Percentiles rank a stretch among this genome's conserved stretches.
phyloP scores from a whole-genome alignment of 306 rosid genomes.

The Rubus idaeus region DNA sequence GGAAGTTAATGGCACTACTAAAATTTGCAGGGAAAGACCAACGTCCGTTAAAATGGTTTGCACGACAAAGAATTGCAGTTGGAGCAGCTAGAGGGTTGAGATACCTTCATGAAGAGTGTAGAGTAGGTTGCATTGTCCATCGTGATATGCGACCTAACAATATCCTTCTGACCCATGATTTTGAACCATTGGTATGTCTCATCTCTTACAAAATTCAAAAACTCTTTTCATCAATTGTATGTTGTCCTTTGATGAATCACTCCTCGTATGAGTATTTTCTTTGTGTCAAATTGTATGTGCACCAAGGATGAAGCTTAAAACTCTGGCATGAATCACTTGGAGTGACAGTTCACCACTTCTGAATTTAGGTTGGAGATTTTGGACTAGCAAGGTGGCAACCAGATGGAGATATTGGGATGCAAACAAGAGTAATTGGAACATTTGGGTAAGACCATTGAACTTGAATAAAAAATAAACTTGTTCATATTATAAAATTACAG shows the following conservation, averaged over 20 bases:
- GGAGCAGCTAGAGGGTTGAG: slow-evolving; percentile 99
- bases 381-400: slow-evolving; percentile 99
- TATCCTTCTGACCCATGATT: slow-evolving; percentile 96
- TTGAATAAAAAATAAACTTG: background rate
- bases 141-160: slow-evolving; percentile 96
- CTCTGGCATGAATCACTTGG: background rate
- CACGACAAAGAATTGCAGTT: slow-evolving; percentile 76
- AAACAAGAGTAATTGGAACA: slow-evolving; percentile 92
- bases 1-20: slow-evolving; percentile 10
- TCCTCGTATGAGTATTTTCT: background rate
- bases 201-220: background rate
- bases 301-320: background rate
- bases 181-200: slow-evolving; percentile 81
- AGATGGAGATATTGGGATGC: slow-evolving; percentile 83
- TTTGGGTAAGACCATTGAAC: slow-evolving; percentile 56
- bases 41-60: slow-evolving; percentile 66
- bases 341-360: background rate
- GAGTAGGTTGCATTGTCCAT: slow-evolving; percentile 99
- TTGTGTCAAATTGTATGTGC: background rate
- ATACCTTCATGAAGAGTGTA: slow-evolving; percentile 97
- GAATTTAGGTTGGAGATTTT: slow-evolving; percentile 94
- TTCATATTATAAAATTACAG: background rate
- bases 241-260: slow-evolving; percentile 1
- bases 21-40: slow-evolving; percentile 56
- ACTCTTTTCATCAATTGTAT: background rate